Evolutionary conservation across 148 eudicot species (phyloP), one percentile per base, ranked within the genome.

Genomic region (Vaccinium corymbosum): DNA sequence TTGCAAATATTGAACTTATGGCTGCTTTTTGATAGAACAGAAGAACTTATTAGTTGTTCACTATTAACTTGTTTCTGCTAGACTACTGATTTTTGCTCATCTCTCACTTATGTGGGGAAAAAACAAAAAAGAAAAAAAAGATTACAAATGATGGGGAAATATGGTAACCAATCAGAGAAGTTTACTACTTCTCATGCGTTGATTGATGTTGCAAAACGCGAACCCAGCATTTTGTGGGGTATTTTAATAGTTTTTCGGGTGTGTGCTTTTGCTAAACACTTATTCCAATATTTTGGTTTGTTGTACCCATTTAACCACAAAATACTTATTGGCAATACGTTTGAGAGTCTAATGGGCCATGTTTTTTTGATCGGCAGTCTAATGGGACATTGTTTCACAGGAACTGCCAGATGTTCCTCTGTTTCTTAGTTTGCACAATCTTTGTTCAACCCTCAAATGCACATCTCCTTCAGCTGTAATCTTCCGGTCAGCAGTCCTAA

Each of bases 401-500:
- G 99, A 97, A 88, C 85, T 97, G 85, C 94, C 94, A 12, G 99
- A 97, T 89, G 95, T 94, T 79, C 97, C 99, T 42, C 89, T 97
- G 83, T 97, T 94, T 83, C 83, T 92, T 87, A 92, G 98, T 84
- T 85, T 95, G 91, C 98, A 95, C 90, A 93, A 90, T 86, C 98
- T 95, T 71, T 92, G 97, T 88, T 97, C 92, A 83, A 97, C 99
- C n/a, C 82, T 97, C 64, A 97, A 97, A 85, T 97, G 99, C 88
- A 97, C 98, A 20, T 93, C 98, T 68, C 99, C 99, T 0, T 91
- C 98, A 29, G 96, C 99, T 2, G 98, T 94, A 27, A 90, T 95
- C 74, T 95, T 95, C 76, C 94, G 94, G 46, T 97, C 99, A 64
- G 98, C 99, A 14, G 98, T 97, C 71, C 89, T 97, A 72, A 97